Conservation (phyloP, 306 rosid species). For the Dryas octopetala region DNA sequence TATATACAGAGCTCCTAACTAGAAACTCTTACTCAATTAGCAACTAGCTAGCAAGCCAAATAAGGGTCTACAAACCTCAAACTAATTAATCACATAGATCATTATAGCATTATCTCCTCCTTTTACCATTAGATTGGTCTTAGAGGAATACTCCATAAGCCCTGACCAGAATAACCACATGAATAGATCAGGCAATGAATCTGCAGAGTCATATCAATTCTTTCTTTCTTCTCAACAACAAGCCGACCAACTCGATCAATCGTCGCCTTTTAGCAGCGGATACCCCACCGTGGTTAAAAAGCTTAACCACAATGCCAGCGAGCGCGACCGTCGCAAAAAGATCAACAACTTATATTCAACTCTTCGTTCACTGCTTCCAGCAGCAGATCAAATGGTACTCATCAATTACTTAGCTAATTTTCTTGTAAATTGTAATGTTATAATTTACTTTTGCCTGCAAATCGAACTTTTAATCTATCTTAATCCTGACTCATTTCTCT, state of each 20-base stretch:
- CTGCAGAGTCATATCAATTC: constrained; percentile 23
- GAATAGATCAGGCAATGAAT: no score
- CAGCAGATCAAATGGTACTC: constrained; percentile 48
- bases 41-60: no score
- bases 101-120: constrained; percentile 40
- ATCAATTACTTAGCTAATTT: background rate
- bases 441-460: no score
- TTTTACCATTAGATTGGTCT: constrained; percentile 26
- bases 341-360: constrained; percentile 63
- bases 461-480: no score
- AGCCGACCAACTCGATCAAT: background rate
- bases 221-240: constrained; percentile 6
- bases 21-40: no score
- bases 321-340: constrained; percentile 84
- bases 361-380: constrained; percentile 68
- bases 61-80: background rate
- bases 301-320: constrained; percentile 78
- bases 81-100: background rate
- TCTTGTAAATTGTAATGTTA: no score
- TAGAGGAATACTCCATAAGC: constrained; percentile 18
- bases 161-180: background rate
- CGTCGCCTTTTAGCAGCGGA: background rate
- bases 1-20: no score
- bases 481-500: no score
- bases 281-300: constrained; percentile 39